A percentile compares a stretch with the other conserved stretches of the same genome.
Evolutionary conservation across 2,329 filamentous ascomycete genomes (phyloP).

Genomic region (Fusarium devonianum): DNA sequence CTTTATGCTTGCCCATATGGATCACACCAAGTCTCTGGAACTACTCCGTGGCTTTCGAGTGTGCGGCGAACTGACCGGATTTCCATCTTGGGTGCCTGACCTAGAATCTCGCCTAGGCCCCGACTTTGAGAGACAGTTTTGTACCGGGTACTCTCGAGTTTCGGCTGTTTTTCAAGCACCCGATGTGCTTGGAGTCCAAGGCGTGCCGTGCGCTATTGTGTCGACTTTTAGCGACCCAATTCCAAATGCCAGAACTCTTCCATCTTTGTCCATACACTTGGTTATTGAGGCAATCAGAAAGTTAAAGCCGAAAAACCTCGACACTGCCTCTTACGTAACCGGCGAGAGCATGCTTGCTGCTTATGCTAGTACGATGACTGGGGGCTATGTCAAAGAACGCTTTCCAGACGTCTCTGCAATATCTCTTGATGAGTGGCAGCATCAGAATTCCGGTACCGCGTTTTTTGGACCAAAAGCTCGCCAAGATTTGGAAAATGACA

Average conservation of each 20-base stretch:
- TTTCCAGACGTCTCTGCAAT: not conserved
- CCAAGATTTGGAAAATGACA: too few relatives aligned
- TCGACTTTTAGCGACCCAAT: too few relatives aligned
- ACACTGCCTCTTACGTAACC: not conserved
- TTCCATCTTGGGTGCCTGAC: constrained; percentile 2
- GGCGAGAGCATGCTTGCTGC: not conserved
- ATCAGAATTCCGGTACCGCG: not conserved
- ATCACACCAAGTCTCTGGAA: constrained; percentile 1
- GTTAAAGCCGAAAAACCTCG: not conserved
- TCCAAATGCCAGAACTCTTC: too few relatives aligned
- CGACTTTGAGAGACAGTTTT: too few relatives aligned
- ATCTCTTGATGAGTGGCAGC: not conserved
- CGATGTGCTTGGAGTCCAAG: too few relatives aligned
- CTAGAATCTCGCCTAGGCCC: too few relatives aligned
- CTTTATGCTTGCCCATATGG: not conserved
- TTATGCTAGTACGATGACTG: not conserved
- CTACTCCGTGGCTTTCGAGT: too few relatives aligned
- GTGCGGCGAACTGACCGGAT: not conserved
- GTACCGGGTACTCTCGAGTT: too few relatives aligned
- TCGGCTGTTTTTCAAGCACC: constrained; percentile 1
- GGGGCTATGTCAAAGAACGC: not conserved
- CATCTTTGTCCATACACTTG: too few relatives aligned
- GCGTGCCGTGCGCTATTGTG: too few relatives aligned
- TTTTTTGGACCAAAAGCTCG: too few relatives aligned
- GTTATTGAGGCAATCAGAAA: too few relatives aligned